A percentile compares a stretch with the other conserved stretches of the same genome.
These are phyloP conservation scores for Diaporthe capsici DNA, from an alignment of 2,329 filamentous ascomycete genomes.

Conservation along the genomic window DNA sequence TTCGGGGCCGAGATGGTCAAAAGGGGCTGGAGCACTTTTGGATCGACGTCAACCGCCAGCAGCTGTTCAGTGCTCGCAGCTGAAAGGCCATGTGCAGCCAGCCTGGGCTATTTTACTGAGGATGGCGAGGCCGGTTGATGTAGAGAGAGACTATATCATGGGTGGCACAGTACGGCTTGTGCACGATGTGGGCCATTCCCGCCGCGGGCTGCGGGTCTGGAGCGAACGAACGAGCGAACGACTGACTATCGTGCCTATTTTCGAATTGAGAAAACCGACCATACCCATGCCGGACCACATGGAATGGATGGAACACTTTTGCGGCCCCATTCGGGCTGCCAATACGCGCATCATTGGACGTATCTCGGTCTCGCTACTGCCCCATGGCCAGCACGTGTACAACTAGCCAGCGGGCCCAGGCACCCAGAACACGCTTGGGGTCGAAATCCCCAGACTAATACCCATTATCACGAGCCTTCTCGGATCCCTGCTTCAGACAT, in stretches of 20 bases:
- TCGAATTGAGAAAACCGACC: not conserved
- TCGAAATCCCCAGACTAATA: not conserved
- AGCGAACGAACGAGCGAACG: not conserved
- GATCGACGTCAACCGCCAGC: constrained; percentile 3
- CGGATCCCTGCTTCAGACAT: not conserved
- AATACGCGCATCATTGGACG: not conserved
- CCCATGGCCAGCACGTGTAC: not conserved
- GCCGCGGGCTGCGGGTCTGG: not conserved
- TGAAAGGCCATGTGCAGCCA: not conserved
- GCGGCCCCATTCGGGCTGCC: not conserved
- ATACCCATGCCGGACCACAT: not conserved
- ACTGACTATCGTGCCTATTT: not conserved
- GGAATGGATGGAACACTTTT: not conserved
- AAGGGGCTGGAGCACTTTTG: not conserved
- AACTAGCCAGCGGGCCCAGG: not conserved
- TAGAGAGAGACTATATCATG: not conserved
- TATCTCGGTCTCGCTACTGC: not conserved
- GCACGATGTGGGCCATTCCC: not conserved
- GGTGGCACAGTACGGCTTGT: not conserved
- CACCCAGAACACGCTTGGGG: not conserved
- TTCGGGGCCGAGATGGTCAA: not conserved
- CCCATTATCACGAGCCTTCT: constrained; percentile 1
- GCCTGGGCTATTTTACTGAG: not conserved
- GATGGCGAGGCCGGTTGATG: not conserved
- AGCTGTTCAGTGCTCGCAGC: constrained; percentile 3